Conservation (phyloP, 805 yeast genomes). For the Hanseniaspora singularis region DNA sequence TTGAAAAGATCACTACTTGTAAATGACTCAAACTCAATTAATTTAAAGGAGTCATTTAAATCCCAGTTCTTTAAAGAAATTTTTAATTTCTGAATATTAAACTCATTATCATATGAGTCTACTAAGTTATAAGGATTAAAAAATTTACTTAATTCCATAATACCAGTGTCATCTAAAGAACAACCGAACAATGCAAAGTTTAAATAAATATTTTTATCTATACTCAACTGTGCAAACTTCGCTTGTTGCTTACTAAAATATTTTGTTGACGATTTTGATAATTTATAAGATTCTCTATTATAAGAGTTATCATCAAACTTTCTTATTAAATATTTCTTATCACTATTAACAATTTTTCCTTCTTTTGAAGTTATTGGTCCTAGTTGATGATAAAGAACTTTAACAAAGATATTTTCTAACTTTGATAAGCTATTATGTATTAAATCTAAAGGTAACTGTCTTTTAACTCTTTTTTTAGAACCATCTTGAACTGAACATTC, state of each 20-base stretch:
- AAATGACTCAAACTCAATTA: slow-evolving; percentile 10
- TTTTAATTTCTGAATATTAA: neutral
- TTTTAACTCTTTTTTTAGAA: slow-evolving; percentile 9
- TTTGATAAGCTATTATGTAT: neutral
- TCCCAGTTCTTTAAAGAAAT: slow-evolving; percentile 3
- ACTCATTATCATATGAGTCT: neutral
- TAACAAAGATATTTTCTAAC: neutral
- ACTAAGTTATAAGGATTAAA: slow-evolving; percentile 7
- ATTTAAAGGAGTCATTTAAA: slow-evolving; percentile 2
- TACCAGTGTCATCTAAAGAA: slow-evolving; percentile 13
- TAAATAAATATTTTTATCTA: neutral
- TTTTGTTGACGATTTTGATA: slow-evolving; percentile 3
- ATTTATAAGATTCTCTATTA: slow-evolving; percentile 11
- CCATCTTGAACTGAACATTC: neutral
- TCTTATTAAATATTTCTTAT: slow-evolving; percentile 6
- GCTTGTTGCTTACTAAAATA: neutral
- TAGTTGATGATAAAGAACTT: slow-evolving; percentile 4
- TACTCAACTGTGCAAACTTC: neutral
- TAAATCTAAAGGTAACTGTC: slow-evolving; percentile 8
- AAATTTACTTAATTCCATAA: slow-evolving; percentile 5
- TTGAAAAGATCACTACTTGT: slow-evolving; percentile 5
- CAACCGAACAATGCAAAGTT: slow-evolving; percentile 13
- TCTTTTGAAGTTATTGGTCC: slow-evolving; percentile 13
- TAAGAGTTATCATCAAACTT: slow-evolving; percentile 12
- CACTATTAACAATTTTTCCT: slow-evolving; percentile 11